phyloP scores from a whole-genome alignment of 768 basidiomycete species.

The Epithele typhae region DNA sequence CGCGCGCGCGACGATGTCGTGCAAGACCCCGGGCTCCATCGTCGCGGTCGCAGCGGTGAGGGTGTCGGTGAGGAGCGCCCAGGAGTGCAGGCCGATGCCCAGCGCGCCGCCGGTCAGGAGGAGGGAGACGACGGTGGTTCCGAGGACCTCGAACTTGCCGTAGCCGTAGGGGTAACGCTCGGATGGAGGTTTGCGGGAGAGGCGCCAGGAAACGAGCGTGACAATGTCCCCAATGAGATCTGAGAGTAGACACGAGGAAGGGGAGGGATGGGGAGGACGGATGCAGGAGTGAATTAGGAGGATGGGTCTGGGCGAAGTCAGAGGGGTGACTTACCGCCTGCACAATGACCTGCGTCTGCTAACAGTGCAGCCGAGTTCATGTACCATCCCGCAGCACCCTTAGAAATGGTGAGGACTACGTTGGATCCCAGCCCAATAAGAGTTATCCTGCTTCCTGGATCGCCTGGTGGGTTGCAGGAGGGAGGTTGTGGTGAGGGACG shows the following conservation, averaged over 20 bases:
- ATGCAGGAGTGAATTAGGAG: not conserved
- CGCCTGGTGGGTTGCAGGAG: constrained; percentile 40
- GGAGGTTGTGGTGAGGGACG: not conserved
- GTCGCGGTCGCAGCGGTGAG: constrained; percentile 62
- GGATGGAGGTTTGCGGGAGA: constrained; percentile 80
- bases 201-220: constrained; percentile 82
- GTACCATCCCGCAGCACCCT: constrained; percentile 85
- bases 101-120: constrained; percentile 81
- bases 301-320: not conserved
- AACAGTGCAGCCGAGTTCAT: constrained; percentile 88
- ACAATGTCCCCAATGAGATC: constrained; percentile 90
- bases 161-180: constrained; percentile 82
- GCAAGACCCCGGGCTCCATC: constrained; percentile 59
- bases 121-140: constrained; percentile 85
- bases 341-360: constrained; percentile 90
- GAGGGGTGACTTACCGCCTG: constrained; percentile 61
- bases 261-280: not conserved
- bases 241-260: constrained; percentile 24
- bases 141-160: constrained; percentile 93
- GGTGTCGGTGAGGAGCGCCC: constrained; percentile 72
- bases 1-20: constrained; percentile 56
- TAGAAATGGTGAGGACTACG: constrained; percentile 73
- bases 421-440: constrained; percentile 82
- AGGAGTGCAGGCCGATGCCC: constrained; percentile 89
- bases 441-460: constrained; percentile 80